Evolutionary conservation across 2,329 filamentous ascomycete genomes (phyloP).

Genomic region (Hypoxylon rubiginosum): DNA sequence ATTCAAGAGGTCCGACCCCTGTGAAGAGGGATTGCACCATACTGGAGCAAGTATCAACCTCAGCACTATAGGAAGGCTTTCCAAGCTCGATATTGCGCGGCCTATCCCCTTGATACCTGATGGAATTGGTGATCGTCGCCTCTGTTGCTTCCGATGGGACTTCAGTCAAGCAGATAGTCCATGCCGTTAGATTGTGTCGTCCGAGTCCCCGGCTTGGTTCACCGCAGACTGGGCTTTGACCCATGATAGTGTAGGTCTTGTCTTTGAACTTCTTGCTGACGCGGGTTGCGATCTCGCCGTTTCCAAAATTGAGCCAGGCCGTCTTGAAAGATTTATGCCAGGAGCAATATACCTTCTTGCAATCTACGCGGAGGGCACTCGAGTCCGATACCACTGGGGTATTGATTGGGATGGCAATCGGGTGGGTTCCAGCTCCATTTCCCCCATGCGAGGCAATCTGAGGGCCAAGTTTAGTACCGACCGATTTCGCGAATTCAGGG

Average conservation of each 20-base stretch:
- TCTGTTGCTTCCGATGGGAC: constrained; percentile 39
- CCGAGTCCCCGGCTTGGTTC: constrained; percentile 11
- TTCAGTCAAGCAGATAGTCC: constrained; percentile 47
- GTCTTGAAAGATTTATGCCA: constrained; percentile 53
- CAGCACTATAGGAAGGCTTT: constrained; percentile 43
- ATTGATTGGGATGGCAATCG: constrained; percentile 26
- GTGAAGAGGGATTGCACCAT: constrained; percentile 51
- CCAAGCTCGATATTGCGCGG: constrained; percentile 42
- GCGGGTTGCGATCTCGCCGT: constrained; percentile 34
- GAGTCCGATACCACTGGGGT: constrained; percentile 43
- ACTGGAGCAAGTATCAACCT: constrained; percentile 41
- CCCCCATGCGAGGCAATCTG: not conserved
- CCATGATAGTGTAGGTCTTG: constrained; percentile 45
- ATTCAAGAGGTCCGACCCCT: constrained; percentile 52
- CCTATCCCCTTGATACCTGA: constrained; percentile 26
- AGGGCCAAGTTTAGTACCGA: constrained; percentile 30
- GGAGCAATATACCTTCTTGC: constrained; percentile 53
- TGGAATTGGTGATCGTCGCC: constrained; percentile 36
- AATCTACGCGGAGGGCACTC: constrained; percentile 52
- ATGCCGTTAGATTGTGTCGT: constrained; percentile 21
- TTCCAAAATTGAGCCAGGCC: constrained; percentile 51
- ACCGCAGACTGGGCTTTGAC: constrained; percentile 31
- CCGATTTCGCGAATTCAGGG: constrained; percentile 45
- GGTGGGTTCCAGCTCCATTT: not conserved
- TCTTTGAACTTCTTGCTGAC: constrained; percentile 41